A percentile compares a stretch with the other conserved stretches of the same genome.
These are phyloP conservation scores for Megacollybia platyphylla DNA, from an alignment of 1,284 basidiomycete species.

Conservation along the genomic window DNA sequence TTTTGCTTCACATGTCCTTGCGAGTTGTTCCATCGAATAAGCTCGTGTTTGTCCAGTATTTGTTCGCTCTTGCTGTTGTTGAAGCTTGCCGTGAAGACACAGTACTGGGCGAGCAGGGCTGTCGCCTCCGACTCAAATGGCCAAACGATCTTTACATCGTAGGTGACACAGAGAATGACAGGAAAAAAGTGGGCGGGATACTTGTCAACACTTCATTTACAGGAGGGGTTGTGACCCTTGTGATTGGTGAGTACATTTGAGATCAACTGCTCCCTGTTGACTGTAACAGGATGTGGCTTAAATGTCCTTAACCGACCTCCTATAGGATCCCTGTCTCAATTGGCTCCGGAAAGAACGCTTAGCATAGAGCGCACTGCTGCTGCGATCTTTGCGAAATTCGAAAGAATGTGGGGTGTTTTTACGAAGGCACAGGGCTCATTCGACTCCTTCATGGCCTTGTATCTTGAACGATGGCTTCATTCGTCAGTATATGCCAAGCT, in stretches of 20 bases:
- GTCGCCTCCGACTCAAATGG: slow-evolving; percentile 82
- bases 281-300: slow-evolving; percentile 70
- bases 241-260: slow-evolving; percentile 54
- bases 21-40: slow-evolving; percentile 45
- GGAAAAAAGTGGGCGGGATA: slow-evolving; percentile 81
- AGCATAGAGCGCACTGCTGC: slow-evolving; percentile 72
- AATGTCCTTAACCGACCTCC: slow-evolving; percentile 82
- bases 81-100: slow-evolving; percentile 58
- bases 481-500: slow-evolving; percentile 43
- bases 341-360: slow-evolving; percentile 34
- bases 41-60: slow-evolving; percentile 93
- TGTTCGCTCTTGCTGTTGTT: slow-evolving; percentile 83
- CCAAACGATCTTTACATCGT: slow-evolving; percentile 91
- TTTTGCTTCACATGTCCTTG: slow-evolving; percentile 57
- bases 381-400: slow-evolving; percentile 69
- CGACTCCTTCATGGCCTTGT: slow-evolving; percentile 66
- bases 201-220: slow-evolving; percentile 83
- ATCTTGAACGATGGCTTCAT: slow-evolving; percentile 79
- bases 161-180: slow-evolving; percentile 32
- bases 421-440: slow-evolving; percentile 54
- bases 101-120: slow-evolving; percentile 42
- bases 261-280: slow-evolving; percentile 1
- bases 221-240: slow-evolving; percentile 59
- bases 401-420: slow-evolving; percentile 69
- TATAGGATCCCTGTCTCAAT: slow-evolving; percentile 70